Evolutionary conservation across 768 basidiomycete species (phyloP).

Genomic region (Austroboletus eburneus): DNA sequence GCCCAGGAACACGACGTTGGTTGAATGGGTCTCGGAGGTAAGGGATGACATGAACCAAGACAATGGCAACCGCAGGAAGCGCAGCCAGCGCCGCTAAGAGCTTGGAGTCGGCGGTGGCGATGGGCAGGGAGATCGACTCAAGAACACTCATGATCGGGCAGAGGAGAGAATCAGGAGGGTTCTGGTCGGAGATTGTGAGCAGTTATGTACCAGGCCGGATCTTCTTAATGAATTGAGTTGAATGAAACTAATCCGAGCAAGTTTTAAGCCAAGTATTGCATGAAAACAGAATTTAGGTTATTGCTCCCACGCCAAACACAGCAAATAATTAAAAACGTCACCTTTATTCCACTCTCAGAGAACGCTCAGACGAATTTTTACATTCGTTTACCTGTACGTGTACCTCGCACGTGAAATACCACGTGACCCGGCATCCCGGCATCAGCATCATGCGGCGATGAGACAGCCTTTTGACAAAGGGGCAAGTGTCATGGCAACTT

Average conservation of each 20-base stretch:
- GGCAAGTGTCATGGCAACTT: too few relatives aligned
- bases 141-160: conserved; percentile 15
- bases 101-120: not conserved
- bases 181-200: not conserved
- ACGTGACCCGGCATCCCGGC: too few relatives aligned
- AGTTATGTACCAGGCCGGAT: conserved; percentile 3
- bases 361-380: too few relatives aligned
- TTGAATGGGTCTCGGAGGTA: conserved; percentile 57
- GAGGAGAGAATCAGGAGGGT: conserved; percentile 4
- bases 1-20: conserved; percentile 65
- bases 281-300: not conserved
- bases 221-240: too few relatives aligned
- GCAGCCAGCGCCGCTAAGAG: conserved; percentile 7
- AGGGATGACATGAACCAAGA: conserved; percentile 34
- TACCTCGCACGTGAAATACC: too few relatives aligned
- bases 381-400: too few relatives aligned
- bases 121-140: conserved; percentile 6
- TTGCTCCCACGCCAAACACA: too few relatives aligned
- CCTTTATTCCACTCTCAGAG: too few relatives aligned
- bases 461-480: too few relatives aligned
- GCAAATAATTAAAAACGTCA: too few relatives aligned
- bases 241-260: not conserved
- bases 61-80: conserved; percentile 13
- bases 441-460: too few relatives aligned
- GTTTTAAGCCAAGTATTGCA: not conserved